Conservation (phyloP, 148 eudicot species). For the Chenopodium suecicum region DNA sequence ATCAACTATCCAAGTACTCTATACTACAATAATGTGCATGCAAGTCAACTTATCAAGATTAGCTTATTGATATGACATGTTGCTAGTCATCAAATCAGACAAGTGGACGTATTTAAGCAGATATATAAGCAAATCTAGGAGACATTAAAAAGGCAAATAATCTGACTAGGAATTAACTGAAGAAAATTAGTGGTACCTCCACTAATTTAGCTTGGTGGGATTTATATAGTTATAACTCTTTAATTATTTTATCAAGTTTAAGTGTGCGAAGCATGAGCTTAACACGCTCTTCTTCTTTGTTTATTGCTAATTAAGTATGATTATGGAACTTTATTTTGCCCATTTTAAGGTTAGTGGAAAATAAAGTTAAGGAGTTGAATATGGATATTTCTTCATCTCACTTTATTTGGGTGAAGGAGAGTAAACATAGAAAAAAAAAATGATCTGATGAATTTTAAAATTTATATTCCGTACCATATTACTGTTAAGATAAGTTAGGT, state of each 20-base stretch:
- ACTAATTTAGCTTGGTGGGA: conserved; percentile 6
- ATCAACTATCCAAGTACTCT: too few relatives aligned
- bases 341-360: not conserved
- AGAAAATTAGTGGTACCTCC: conserved; percentile 1
- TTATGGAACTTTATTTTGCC: not conserved
- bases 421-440: too few relatives aligned
- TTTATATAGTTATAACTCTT: not conserved
- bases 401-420: too few relatives aligned
- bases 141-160: not conserved
- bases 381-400: too few relatives aligned
- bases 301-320: conserved; percentile 4
- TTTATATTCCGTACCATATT: too few relatives aligned
- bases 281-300: conserved; percentile 11
- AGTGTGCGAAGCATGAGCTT: conserved; percentile 12
- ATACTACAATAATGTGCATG: too few relatives aligned
- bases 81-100: not conserved
- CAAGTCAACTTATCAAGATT: not conserved
- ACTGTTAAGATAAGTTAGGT: too few relatives aligned
- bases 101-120: too few relatives aligned
- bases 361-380: too few relatives aligned
- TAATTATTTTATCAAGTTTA: not conserved
- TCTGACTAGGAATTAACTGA: conserved; percentile 11
- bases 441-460: too few relatives aligned
- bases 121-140: not conserved
- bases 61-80: not conserved